Conservation (phyloP, 2,329 filamentous ascomycete species). For the Curvularia sp. region DNA sequence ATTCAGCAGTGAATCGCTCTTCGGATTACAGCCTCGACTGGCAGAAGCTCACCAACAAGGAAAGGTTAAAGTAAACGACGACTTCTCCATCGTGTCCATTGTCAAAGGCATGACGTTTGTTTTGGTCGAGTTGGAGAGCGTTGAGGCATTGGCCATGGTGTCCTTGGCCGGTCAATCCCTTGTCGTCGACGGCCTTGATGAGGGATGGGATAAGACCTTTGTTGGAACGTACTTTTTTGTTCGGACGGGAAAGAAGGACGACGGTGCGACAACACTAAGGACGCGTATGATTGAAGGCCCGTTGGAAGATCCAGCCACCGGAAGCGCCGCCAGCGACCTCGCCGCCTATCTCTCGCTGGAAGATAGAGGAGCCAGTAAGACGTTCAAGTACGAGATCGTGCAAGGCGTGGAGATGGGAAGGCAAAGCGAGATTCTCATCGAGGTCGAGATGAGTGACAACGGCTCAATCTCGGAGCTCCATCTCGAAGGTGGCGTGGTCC, state of each 20-base stretch:
- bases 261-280: slow-evolving; percentile 53
- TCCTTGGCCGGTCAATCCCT: slow-evolving; percentile 43
- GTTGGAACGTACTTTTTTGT: slow-evolving; percentile 68
- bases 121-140: slow-evolving; percentile 66
- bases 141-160: slow-evolving; percentile 64
- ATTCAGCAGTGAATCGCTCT: slow-evolving; percentile 33
- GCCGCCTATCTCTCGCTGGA: slow-evolving; percentile 55
- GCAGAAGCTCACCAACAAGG: slow-evolving; percentile 26
- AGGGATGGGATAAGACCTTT: slow-evolving; percentile 63
- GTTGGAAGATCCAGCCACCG: slow-evolving; percentile 61
- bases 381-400: slow-evolving; percentile 52
- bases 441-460: slow-evolving; percentile 52
- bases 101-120: slow-evolving; percentile 78
- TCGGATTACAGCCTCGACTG: slow-evolving; percentile 49
- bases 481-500: slow-evolving; percentile 54
- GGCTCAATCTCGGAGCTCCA: slow-evolving; percentile 52
- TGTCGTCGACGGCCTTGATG: slow-evolving; percentile 51
- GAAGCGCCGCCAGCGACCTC: slow-evolving; percentile 59
- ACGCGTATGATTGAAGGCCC: slow-evolving; percentile 66
- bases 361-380: slow-evolving; percentile 45
- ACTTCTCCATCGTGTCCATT: slow-evolving; percentile 56
- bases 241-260: slow-evolving; percentile 41
- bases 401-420: slow-evolving; percentile 63
- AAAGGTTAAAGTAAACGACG: slow-evolving; percentile 25
- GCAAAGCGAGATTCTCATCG: slow-evolving; percentile 58